Conservation (phyloP, 805 yeast species). For the Kluyveromyces lactis region DNA sequence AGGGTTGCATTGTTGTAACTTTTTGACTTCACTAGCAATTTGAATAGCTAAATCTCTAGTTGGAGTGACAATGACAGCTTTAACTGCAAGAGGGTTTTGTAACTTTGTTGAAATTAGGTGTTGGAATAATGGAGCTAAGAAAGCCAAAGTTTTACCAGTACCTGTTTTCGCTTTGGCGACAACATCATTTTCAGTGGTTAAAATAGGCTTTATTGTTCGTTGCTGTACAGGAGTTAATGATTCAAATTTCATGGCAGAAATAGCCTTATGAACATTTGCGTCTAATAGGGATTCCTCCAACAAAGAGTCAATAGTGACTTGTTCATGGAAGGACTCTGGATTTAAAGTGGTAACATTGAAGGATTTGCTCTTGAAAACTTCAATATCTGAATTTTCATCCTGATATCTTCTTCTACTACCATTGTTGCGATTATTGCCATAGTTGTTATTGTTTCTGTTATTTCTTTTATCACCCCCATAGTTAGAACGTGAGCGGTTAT, state of each 20-base stretch:
- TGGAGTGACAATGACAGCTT: constrained; percentile 71
- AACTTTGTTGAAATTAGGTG: constrained; percentile 32
- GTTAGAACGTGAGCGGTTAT: constrained; percentile 4
- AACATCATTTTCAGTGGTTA: constrained; percentile 49
- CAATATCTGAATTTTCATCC: constrained; percentile 8
- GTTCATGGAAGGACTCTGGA: constrained; percentile 6
- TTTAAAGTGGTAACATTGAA: constrained; percentile 3
- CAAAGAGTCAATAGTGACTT: constrained; percentile 24
- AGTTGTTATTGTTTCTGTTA: too few species aligned
- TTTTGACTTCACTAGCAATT: constrained; percentile 55
- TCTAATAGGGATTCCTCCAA: constrained; percentile 24
- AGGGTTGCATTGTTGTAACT: constrained; percentile 31
- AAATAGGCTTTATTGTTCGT: constrained; percentile 48
- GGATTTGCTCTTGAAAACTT: constrained; percentile 2
- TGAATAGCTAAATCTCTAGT: constrained; percentile 89
- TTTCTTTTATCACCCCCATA: neutral
- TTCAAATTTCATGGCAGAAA: constrained; percentile 37
- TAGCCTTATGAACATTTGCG: constrained; percentile 27
- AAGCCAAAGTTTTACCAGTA: constrained; percentile 90
- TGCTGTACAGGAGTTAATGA: constrained; percentile 65
- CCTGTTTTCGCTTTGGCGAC: constrained; percentile 92
- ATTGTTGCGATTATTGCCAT: neutral
- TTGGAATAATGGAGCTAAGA: constrained; percentile 72
- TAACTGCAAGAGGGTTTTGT: constrained; percentile 33
- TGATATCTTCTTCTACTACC: constrained; percentile 5